Percentiles rank a stretch among this genome's conserved stretches.
Conservation (phyloP, 176 grass and related monocot species). For the Calamus simplicifolius region DNA sequence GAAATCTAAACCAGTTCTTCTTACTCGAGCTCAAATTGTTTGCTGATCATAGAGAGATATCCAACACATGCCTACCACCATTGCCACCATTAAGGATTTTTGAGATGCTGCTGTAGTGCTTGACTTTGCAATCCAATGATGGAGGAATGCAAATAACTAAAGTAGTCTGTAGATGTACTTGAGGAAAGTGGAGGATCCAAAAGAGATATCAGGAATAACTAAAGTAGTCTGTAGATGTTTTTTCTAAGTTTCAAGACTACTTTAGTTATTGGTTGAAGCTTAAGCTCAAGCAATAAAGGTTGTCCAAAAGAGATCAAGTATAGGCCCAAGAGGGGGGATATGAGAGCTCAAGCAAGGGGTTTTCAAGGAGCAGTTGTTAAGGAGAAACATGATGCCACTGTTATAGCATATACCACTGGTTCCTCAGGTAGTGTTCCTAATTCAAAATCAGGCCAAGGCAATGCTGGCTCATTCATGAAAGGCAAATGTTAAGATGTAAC, state of each 20-base stretch:
- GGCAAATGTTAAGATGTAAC: conserved; percentile 7
- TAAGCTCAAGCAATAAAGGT: too few species aligned
- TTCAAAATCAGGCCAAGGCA: conserved; percentile 33
- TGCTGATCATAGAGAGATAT: conserved; percentile 64
- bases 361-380: conserved; percentile 70
- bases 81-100: conserved; percentile 74
- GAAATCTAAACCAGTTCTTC: conserved; percentile 49
- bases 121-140: conserved; percentile 68
- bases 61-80: conserved; percentile 73
- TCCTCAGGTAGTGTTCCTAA: conserved; percentile 7
- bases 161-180: too few species aligned
- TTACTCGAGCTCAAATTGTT: conserved; percentile 69
- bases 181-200: too few species aligned
- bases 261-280: too few species aligned
- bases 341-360: conserved; percentile 79
- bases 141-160: conserved; percentile 83
- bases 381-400: conserved; percentile 51
- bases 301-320: conserved; percentile 78
- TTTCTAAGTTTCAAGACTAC: too few species aligned
- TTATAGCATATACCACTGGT: conserved; percentile 11
- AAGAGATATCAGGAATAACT: too few species aligned
- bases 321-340: conserved; percentile 87
- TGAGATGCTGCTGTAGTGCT: conserved; percentile 42
- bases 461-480: conserved; percentile 34
- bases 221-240: too few species aligned